These are phyloP conservation scores for Tuber microsphaerosporum DNA, from an alignment of 495 filamentous ascomycete genomes.

Conservation along the genomic window DNA sequence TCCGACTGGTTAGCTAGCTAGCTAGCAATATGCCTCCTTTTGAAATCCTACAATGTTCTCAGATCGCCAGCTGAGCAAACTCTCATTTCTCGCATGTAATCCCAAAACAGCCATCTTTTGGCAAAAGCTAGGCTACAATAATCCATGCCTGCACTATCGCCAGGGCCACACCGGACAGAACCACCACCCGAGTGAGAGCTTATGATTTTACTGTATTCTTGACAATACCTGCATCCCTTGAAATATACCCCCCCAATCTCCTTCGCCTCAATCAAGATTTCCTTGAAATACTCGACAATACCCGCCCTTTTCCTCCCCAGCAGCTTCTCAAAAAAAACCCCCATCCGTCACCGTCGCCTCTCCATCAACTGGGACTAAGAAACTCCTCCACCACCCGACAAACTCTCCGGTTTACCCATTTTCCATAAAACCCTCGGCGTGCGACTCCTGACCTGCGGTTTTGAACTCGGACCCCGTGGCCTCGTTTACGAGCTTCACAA, in stretches of 20 bases:
- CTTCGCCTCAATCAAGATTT: constrained; percentile 18
- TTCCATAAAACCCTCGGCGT: constrained; percentile 44
- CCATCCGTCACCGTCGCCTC: constrained; percentile 46
- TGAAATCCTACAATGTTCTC: background rate
- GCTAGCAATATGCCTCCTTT: background rate
- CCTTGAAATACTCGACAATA: constrained; percentile 24
- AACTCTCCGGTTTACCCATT: constrained; percentile 47
- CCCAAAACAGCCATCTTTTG: background rate
- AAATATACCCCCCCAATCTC: constrained; percentile 10
- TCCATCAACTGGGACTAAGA: constrained; percentile 48
- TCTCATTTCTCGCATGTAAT: background rate
- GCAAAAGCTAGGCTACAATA: background rate
- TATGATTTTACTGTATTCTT: background rate
- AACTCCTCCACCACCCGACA: constrained; percentile 44
- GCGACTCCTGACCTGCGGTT: constrained; percentile 46
- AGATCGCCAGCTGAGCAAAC: background rate
- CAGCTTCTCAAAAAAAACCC: constrained; percentile 44
- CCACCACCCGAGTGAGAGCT: background rate
- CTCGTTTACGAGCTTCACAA: constrained; percentile 48
- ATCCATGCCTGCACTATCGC: too few relatives aligned
- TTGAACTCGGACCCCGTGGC: constrained; percentile 45
- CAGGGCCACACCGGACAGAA: background rate
- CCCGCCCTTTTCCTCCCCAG: constrained; percentile 27
- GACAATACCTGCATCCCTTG: background rate
- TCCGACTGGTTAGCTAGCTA: background rate